These are phyloP conservation scores for Afroboletus lepidellus DNA, from an alignment of 1,284 basidiomycete genomes.

Conservation along the genomic window DNA sequence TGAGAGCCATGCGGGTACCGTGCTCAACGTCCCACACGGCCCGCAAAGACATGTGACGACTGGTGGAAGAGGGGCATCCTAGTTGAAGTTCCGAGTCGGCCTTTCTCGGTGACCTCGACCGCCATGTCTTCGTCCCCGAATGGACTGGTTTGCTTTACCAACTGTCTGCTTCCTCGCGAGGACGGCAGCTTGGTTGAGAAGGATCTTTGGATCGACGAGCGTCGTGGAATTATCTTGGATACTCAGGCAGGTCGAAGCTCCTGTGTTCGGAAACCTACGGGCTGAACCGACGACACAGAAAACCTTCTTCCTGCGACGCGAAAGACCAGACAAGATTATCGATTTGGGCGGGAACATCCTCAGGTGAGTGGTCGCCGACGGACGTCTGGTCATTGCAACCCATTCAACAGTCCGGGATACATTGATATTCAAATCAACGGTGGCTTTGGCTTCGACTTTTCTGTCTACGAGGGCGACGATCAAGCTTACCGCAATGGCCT, in stretches of 20 bases:
- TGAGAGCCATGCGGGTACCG: not conserved
- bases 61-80: constrained; percentile 5
- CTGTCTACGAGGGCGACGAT: constrained; percentile 71
- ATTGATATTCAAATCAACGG: constrained; percentile 86
- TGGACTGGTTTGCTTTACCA: constrained; percentile 79
- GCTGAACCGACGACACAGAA: constrained; percentile 15
- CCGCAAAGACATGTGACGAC: constrained; percentile 14
- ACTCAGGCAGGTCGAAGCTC: constrained; percentile 52
- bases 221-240: constrained; percentile 66
- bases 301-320: constrained; percentile 63
- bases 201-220: constrained; percentile 77
- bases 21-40: not conserved
- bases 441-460: constrained; percentile 89
- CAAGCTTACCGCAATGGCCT: constrained; percentile 68
- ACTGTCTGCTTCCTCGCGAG: constrained; percentile 73
- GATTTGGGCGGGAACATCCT: constrained; percentile 74
- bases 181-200: constrained; percentile 68
- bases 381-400: constrained; percentile 9
- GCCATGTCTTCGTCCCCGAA: constrained; percentile 44
- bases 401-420: constrained; percentile 60
- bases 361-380: constrained; percentile 41
- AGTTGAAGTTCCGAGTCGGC: not conserved
- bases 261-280: not conserved
- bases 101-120: constrained; percentile 7
- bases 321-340: constrained; percentile 61